Percentiles rank a stretch among this genome's conserved stretches.
Evolutionary conservation across 768 basidiomycete genomes (phyloP).

Genomic region (Flagelloscypha sp.): DNA sequence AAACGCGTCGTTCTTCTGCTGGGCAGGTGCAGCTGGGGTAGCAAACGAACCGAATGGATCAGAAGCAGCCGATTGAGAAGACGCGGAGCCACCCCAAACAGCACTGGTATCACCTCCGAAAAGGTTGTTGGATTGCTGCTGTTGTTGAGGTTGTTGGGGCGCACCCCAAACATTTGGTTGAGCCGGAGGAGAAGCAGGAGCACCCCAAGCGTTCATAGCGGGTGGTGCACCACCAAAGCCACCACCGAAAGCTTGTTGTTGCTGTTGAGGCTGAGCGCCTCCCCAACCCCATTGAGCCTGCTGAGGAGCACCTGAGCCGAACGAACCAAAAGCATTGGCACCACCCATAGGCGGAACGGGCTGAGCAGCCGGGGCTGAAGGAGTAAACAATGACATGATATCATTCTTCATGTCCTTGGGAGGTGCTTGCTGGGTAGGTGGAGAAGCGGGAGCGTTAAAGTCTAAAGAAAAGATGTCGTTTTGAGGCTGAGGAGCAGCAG

Average conservation of each 20-base stretch:
- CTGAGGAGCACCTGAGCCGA: slow-evolving; percentile 17
- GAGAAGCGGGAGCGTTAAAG: slow-evolving; percentile 56
- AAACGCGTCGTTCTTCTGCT: slow-evolving; percentile 62
- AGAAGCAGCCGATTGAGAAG: slow-evolving; percentile 17
- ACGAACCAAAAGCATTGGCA: slow-evolving; percentile 28
- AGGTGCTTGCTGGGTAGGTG: slow-evolving; percentile 19
- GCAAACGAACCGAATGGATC: slow-evolving; percentile 29
- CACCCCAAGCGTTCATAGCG: slow-evolving; percentile 27
- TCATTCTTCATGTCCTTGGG: slow-evolving; percentile 74
- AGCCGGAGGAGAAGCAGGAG: slow-evolving; percentile 18
- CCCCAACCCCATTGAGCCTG: slow-evolving; percentile 22
- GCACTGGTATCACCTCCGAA: slow-evolving; percentile 36
- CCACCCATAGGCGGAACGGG: slow-evolving; percentile 22
- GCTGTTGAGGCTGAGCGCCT: slow-evolving; percentile 16
- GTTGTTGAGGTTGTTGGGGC: slow-evolving; percentile 15
- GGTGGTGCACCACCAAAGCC: slow-evolving; percentile 32
- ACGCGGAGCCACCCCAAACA: slow-evolving; percentile 53
- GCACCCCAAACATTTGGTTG: slow-evolving; percentile 34
- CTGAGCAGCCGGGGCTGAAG: slow-evolving; percentile 28
- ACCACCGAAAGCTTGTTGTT: slow-evolving; percentile 46
- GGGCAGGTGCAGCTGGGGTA: slow-evolving; percentile 19
- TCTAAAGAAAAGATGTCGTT: slow-evolving; percentile 81
- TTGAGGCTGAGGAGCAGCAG: slow-evolving; percentile 25
- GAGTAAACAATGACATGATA: slow-evolving; percentile 75
- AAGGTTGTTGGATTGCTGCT: slow-evolving; percentile 30